phyloP scores from a whole-genome alignment of 805 yeast species.

The Kuraishia hungarica region DNA sequence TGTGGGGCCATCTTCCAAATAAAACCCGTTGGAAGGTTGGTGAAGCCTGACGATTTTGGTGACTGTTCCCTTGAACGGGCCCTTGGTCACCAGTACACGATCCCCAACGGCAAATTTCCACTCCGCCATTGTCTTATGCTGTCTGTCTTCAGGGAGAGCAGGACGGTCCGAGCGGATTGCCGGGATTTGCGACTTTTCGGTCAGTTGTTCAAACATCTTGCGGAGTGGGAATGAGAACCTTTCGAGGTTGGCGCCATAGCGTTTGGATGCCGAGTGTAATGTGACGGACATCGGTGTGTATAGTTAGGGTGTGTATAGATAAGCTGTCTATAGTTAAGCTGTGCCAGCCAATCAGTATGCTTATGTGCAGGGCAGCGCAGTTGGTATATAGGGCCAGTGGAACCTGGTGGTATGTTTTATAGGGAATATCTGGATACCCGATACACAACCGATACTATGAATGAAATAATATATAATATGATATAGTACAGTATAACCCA shows the following conservation, averaged over 20 bases:
- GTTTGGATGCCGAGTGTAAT: not conserved
- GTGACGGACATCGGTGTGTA: not conserved
- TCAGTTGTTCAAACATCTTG: slow-evolving; percentile 20
- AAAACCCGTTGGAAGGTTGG: slow-evolving; percentile 51
- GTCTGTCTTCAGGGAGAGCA: slow-evolving; percentile 22
- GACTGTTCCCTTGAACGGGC: slow-evolving; percentile 66
- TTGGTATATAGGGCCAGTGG: no score
- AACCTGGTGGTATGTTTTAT: no score
- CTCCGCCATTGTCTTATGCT: slow-evolving; percentile 35
- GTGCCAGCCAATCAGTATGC: no score
- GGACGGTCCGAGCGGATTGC: slow-evolving; percentile 18
- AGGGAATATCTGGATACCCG: no score
- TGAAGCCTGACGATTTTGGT: slow-evolving; percentile 57
- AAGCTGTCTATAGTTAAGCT: no score
- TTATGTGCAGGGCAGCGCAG: no score
- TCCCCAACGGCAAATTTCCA: slow-evolving; percentile 70
- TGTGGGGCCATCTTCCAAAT: slow-evolving; percentile 62
- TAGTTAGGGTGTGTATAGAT: not conserved
- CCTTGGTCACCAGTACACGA: slow-evolving; percentile 62
- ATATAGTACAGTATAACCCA: no score
- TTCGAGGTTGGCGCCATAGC: slow-evolving; percentile 2
- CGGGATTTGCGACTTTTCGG: slow-evolving; percentile 20
- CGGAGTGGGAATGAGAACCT: slow-evolving; percentile 2
- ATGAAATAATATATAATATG: no score
- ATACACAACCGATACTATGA: no score